Conservation (phyloP, 2,329 filamentous ascomycete genomes). For the Sclerotinia spermophila region DNA sequence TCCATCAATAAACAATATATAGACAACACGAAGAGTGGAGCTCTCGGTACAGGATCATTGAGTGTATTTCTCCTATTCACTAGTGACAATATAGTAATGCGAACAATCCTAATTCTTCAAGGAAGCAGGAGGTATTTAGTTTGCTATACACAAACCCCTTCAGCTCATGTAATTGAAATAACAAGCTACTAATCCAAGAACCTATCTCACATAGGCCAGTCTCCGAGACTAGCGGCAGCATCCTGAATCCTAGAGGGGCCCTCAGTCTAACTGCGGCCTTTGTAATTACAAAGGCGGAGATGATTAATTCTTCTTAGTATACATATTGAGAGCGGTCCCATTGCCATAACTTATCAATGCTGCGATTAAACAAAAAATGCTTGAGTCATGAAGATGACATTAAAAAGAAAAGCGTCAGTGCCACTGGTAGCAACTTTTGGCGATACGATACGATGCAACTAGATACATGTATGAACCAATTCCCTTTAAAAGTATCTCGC, state of each 20-base stretch:
- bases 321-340: background rate
- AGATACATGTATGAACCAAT: background rate
- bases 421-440: background rate
- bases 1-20: too few relatives aligned
- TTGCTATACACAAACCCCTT: background rate
- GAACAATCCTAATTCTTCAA: too few relatives aligned
- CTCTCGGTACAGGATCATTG: too few relatives aligned
- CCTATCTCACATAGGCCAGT: too few relatives aligned
- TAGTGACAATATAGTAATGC: too few relatives aligned
- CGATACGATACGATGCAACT: background rate
- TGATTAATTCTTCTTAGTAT: background rate
- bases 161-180: background rate
- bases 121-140: too few relatives aligned
- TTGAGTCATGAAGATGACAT: background rate
- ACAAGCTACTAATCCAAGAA: too few relatives aligned
- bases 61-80: too few relatives aligned
- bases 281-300: background rate
- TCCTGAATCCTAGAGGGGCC: background rate
- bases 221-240: background rate
- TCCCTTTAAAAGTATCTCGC: background rate
- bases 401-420: background rate
- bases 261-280: background rate
- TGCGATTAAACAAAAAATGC: background rate
- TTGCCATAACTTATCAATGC: background rate
- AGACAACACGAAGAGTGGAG: too few relatives aligned